A percentile compares a stretch with the other conserved stretches of the same genome.
These are phyloP conservation scores for Maudiozyma bulderi DNA, from an alignment of 805 yeast genomes.

Conservation along the genomic window DNA sequence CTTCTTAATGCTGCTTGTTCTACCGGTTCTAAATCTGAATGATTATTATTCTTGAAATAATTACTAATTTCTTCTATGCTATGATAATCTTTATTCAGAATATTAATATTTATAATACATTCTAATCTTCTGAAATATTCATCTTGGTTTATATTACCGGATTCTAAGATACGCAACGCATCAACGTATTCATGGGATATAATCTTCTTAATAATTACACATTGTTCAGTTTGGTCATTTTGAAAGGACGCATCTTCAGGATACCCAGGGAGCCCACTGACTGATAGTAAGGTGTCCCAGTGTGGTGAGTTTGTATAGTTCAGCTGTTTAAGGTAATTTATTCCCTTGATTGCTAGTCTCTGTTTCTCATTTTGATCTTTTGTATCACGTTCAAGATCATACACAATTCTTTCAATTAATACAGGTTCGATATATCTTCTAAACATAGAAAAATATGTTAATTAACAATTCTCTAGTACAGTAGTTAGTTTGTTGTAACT, in stretches of 20 bases:
- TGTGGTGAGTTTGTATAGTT: conserved; percentile 11
- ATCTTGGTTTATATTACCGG: conserved; percentile 1
- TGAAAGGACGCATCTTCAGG: background rate
- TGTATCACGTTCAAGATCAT: conserved; percentile 5
- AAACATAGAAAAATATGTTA: background rate
- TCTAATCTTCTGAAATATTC: conserved; percentile 14
- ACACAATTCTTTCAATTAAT: conserved; percentile 12
- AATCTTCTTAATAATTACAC: conserved; percentile 4
- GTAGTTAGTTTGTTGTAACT: too few relatives aligned
- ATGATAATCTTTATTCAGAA: conserved; percentile 14
- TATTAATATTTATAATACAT: conserved; percentile 8
- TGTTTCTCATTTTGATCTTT: conserved; percentile 6
- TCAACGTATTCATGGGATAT: conserved; percentile 18
- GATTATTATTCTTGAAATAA: conserved; percentile 6
- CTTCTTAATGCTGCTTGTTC: conserved; percentile 12
- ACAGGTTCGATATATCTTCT: conserved; percentile 8
- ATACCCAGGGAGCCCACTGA: conserved; percentile 1
- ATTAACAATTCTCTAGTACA: too few relatives aligned
- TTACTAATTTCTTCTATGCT: conserved; percentile 20
- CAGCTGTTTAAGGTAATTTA: conserved; percentile 8
- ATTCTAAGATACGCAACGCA: conserved; percentile 16
- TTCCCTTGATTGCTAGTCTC: conserved; percentile 8
- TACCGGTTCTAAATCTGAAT: background rate
- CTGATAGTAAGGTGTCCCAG: conserved; percentile 6
- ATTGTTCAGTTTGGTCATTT: background rate